phyloP scores from a whole-genome alignment of 805 yeast species.

The Starmerella stigmatis region DNA sequence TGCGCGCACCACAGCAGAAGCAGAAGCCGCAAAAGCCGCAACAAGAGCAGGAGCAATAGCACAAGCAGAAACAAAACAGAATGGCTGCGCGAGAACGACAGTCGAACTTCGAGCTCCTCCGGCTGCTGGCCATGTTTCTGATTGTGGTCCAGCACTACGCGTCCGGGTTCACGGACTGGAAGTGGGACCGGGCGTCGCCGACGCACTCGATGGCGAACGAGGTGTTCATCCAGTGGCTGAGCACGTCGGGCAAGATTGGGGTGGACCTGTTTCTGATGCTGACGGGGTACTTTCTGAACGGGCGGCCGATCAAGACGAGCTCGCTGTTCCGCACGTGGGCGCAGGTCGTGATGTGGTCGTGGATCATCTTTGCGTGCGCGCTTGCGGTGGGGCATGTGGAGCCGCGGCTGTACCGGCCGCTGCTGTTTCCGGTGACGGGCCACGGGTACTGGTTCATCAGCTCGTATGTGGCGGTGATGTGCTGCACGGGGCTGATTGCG shows the following conservation, averaged over 20 bases:
- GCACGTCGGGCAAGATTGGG: conserved; percentile 17
- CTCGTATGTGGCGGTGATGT: conserved; percentile 9
- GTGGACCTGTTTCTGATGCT: conserved; percentile 16
- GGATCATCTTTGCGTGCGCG: neutral
- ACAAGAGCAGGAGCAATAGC: no score
- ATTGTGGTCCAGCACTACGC: conserved; percentile 16
- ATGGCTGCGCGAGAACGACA: conserved; percentile 5
- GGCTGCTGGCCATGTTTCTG: conserved; percentile 15
- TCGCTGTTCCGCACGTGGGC: conserved; percentile 16
- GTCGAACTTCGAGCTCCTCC: conserved; percentile 16
- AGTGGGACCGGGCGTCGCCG: conserved; percentile 3
- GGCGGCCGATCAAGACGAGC: conserved; percentile 7
- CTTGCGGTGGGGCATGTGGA: neutral
- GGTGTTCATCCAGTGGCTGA: neutral
- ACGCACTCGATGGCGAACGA: conserved; percentile 10
- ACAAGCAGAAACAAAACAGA: no score
- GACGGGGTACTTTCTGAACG: conserved; percentile 17
- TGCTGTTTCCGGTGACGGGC: conserved; percentile 6
- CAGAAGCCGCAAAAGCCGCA: no score
- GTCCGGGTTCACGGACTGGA: conserved; percentile 7
- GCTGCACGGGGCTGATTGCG: conserved; percentile 14
- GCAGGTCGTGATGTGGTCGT: conserved; percentile 16
- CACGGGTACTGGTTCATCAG: conserved; percentile 17
- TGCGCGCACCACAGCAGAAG: no score
- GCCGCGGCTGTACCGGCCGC: neutral